Percentiles rank a stretch among this genome's conserved stretches.
phyloP scores from a whole-genome alignment of 352 stramenopile species.

The Phytophthora europaea region DNA sequence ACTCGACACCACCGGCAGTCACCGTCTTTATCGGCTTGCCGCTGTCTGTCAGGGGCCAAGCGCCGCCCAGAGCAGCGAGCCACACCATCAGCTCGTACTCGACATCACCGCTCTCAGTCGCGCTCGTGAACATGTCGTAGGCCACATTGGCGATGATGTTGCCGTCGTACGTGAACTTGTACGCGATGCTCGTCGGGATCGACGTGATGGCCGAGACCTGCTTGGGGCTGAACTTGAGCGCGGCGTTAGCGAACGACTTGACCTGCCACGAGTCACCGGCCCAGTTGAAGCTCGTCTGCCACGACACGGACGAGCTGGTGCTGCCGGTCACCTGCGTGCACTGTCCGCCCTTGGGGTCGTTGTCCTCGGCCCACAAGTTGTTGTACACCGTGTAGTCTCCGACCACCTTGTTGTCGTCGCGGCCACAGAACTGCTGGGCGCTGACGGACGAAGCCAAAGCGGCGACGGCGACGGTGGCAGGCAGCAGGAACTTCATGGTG shows the following conservation, averaged over 20 bases:
- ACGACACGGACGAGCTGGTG: constrained; percentile 41
- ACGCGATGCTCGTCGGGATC: constrained; percentile 49
- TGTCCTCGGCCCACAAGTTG: constrained; percentile 49
- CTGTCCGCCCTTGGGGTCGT: constrained; percentile 43
- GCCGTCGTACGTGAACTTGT: constrained; percentile 48
- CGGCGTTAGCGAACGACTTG: constrained; percentile 60
- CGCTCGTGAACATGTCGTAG: constrained; percentile 52
- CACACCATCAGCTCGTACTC: constrained; percentile 58
- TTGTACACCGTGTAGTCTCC: constrained; percentile 62
- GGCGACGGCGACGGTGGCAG: constrained; percentile 19
- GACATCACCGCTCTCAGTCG: constrained; percentile 28
- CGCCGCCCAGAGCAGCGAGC: constrained; percentile 42
- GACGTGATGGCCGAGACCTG: constrained; percentile 42
- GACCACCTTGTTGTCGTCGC: constrained; percentile 37
- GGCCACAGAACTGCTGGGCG: constrained; percentile 39
- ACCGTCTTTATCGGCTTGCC: constrained; percentile 39
- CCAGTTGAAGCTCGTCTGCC: constrained; percentile 53
- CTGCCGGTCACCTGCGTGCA: constrained; percentile 48
- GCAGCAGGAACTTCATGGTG: constrained; percentile 32
- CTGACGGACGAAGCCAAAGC: constrained; percentile 20
- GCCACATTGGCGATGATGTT: constrained; percentile 53
- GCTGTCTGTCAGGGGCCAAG: constrained; percentile 38
- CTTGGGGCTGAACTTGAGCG: constrained; percentile 44
- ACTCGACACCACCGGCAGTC: constrained; percentile 31
- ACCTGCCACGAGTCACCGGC: constrained; percentile 41